phyloP scores from a whole-genome alignment of 345 rosid species.

The Populus euphratica region DNA sequence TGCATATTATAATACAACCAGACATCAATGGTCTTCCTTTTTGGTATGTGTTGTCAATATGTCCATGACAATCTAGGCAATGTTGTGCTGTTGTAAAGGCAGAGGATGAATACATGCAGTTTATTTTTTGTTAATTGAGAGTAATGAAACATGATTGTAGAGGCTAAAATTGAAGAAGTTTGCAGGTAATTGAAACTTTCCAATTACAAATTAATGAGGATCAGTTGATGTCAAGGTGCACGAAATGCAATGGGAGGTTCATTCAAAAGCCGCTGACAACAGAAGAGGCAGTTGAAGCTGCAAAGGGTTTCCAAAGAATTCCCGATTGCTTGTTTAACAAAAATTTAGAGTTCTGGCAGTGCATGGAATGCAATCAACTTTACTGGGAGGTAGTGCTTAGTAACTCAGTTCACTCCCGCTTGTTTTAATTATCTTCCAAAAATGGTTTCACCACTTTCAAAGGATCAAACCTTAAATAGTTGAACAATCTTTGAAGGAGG shows the following conservation, averaged over 20 bases:
- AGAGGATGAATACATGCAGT: background rate
- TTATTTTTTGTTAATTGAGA: background rate
- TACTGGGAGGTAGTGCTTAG: constrained; percentile 80
- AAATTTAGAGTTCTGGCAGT: constrained; percentile 89
- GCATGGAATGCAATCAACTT: constrained; percentile 91
- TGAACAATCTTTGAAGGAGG: background rate
- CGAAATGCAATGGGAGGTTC: constrained; percentile 90
- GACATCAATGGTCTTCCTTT: background rate
- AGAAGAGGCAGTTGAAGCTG: constrained; percentile 90
- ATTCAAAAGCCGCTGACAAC: constrained; percentile 73
- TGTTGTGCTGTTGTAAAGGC: background rate
- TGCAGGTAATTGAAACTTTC: constrained; percentile 72
- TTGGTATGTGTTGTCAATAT: background rate
- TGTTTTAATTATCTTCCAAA: background rate
- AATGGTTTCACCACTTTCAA: background rate
- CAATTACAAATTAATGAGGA: constrained; percentile 62
- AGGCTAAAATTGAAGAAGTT: constrained; percentile 8
- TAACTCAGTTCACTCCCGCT: background rate
- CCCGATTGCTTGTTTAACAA: constrained; percentile 81
- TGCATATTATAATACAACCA: background rate
- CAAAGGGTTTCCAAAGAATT: constrained; percentile 89
- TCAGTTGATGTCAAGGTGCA: constrained; percentile 88
- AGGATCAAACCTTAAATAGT: background rate
- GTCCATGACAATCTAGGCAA: background rate
- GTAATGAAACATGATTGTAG: background rate